Evolutionary conservation across 192 early-diverging fungal species (phyloP).

Genomic region (Podila horticola): DNA sequence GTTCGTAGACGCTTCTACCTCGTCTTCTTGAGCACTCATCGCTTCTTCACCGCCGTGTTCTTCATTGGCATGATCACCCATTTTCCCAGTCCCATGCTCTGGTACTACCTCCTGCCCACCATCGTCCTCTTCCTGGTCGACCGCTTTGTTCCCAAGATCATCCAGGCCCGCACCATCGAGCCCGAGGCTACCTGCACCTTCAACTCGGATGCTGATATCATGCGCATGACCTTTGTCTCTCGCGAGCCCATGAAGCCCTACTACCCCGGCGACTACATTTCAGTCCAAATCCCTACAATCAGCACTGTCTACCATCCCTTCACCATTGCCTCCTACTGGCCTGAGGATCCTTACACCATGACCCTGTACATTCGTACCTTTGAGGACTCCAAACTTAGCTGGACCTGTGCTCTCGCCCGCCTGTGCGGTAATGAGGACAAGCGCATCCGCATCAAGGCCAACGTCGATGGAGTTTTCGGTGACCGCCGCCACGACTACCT

Average conservation of each 20-base stretch:
- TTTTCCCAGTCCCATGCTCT: slow-evolving; percentile 41
- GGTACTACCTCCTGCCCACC: slow-evolving; percentile 45
- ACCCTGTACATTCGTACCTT: slow-evolving; percentile 43
- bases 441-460: slow-evolving; percentile 42
- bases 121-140: slow-evolving; percentile 47
- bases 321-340: slow-evolving; percentile 51
- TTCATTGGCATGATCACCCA: slow-evolving; percentile 46
- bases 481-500: slow-evolving; percentile 50
- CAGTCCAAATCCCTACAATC: slow-evolving; percentile 34
- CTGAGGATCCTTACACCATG: slow-evolving; percentile 48
- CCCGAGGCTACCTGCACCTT: slow-evolving; percentile 44
- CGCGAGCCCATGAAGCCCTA: slow-evolving; percentile 53
- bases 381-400: slow-evolving; percentile 33
- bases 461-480: slow-evolving; percentile 50
- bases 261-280: slow-evolving; percentile 48
- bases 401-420: slow-evolving; percentile 31
- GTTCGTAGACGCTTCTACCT: slow-evolving; percentile 46
- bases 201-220: slow-evolving; percentile 43
- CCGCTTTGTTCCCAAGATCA: slow-evolving; percentile 51
- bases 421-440: slow-evolving; percentile 46
- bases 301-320: slow-evolving; percentile 47
- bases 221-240: slow-evolving; percentile 38
- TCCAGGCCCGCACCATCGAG: slow-evolving; percentile 30
- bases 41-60: slow-evolving; percentile 45
- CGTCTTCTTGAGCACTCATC: slow-evolving; percentile 41